Conservation (phyloP, 1,284 basidiomycete genomes). For the Naganishia cerealis region DNA sequence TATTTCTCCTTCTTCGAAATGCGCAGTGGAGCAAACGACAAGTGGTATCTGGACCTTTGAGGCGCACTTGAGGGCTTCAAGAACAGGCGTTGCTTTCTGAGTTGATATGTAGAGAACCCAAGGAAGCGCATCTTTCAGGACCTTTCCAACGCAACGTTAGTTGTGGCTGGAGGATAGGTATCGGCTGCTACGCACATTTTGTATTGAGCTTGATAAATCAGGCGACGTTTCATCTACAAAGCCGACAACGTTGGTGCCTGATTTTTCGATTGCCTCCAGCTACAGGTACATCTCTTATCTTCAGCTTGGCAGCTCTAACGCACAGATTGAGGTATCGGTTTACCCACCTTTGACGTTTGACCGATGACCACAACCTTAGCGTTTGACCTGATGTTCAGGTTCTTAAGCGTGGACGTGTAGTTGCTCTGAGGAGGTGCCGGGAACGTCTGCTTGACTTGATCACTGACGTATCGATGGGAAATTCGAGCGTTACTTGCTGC, state of each 20-base stretch:
- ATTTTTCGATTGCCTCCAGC: conserved; percentile 15
- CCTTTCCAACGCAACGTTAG: not conserved
- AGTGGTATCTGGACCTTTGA: conserved; percentile 22
- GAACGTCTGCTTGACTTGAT: conserved; percentile 12
- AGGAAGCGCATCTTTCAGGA: conserved; percentile 12
- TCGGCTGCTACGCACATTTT: not conserved
- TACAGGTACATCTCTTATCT: not conserved
- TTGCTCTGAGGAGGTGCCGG: conserved; percentile 12
- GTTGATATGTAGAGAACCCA: conserved; percentile 24
- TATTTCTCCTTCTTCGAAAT: conserved; percentile 16
- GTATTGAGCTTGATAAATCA: conserved; percentile 17
- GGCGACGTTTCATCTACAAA: conserved; percentile 20
- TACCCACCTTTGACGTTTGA: conserved; percentile 1
- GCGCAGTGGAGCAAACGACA: conserved; percentile 17
- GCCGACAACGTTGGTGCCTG: conserved; percentile 14
- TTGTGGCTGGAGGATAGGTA: not conserved
- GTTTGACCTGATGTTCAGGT: conserved; percentile 17
- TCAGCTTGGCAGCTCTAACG: not conserved
- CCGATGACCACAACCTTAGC: conserved; percentile 19
- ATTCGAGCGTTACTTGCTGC: not conserved
- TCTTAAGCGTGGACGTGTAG: conserved; percentile 21
- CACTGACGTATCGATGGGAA: not conserved
- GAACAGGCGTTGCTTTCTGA: conserved; percentile 9
- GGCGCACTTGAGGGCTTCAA: conserved; percentile 13
- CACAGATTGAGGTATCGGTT: not conserved